Base-by-base conservation (phyloP, 2,329 filamentous ascomycete genomes). In the Monilinia polystroma region DNA sequence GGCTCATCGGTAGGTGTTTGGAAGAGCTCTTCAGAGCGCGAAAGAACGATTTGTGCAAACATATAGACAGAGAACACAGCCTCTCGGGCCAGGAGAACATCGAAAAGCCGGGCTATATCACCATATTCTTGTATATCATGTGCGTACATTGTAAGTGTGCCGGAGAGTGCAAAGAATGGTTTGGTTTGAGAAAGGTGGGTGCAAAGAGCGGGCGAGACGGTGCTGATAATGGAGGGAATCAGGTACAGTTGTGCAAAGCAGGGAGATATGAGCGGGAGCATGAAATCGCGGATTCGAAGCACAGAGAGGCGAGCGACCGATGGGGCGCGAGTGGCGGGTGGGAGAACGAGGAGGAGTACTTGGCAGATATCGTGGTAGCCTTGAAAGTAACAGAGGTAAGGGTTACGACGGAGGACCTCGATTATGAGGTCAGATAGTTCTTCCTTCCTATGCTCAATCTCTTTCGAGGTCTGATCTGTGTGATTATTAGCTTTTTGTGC, bases 351-450 rank as follows among this genome's bases (percentile, higher is more conserved):
- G 52, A 98, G 85, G 68, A 99, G 84, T 32, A 99, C 95, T 79
- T 99, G 96, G 73, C 92, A 95, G 75, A 99, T 98, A 80, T 99
- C 95, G 79, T 99, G 95, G 77, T 96, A 99, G 76, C 95, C 95
- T 80, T 99, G 95, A 78, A 99, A 99, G 80, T 99, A 99, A 81
- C 88, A 92, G 47, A 99, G 86, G 76, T 89, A 88, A 20, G 93
- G 92, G 74, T 96, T 85, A 45, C 85, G 85, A 64, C 96, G 89
- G 56, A 99, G 85, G 18, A 96, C 87, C 70, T 90, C 85, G 63
- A 86, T 86, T 74, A 99, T 98, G 62, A 99, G 83, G 70, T 87
- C 81, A 10, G 88, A 94, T 2, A 99, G 85, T 74, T 95, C 88
- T 65, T 82, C 77, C 76, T 95, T 97, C 75, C 90, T 89, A 54